These are phyloP conservation scores for Xylaria curta DNA, from an alignment of 495 filamentous ascomycete genomes.

Conservation along the genomic window DNA sequence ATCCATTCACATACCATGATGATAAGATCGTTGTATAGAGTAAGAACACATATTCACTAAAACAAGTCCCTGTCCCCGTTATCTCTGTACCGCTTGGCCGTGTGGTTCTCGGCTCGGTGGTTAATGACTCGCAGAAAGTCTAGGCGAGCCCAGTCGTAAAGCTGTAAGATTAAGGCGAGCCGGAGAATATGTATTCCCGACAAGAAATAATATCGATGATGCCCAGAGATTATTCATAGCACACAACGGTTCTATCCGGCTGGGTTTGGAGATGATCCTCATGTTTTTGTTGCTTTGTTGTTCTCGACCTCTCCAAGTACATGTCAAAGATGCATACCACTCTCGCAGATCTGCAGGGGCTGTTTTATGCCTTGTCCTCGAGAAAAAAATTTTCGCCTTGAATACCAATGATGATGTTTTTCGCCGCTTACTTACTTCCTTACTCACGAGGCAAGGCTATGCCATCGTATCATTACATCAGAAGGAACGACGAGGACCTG, in stretches of 20 bases:
- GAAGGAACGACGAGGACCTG: conserved; percentile 18
- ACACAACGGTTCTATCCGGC: not conserved
- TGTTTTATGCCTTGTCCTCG: conserved; percentile 5
- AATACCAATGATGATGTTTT: conserved; percentile 1
- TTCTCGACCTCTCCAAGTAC: not conserved
- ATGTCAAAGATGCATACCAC: conserved; percentile 3
- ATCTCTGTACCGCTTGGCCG: not conserved
- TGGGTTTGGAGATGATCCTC: conserved; percentile 17
- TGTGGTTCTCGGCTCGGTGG: not conserved
- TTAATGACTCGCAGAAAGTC: not conserved
- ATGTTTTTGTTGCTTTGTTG: not conserved
- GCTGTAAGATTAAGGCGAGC: not conserved
- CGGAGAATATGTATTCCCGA: conserved; percentile 3
- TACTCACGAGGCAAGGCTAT: conserved; percentile 11
- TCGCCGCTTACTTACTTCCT: conserved; percentile 7
- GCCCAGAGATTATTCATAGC: not conserved
- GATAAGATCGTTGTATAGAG: not conserved
- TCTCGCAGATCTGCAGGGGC: conserved; percentile 20
- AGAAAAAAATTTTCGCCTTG: not conserved
- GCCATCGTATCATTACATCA: conserved; percentile 6
- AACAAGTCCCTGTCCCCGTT: not conserved
- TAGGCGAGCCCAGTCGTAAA: conserved; percentile 12
- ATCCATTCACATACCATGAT: not conserved
- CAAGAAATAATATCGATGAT: not conserved
- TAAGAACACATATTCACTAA: conserved; percentile 4